Conservation (phyloP, 164 flowering plant genomes). For the Dillenia turbinata region DNA sequence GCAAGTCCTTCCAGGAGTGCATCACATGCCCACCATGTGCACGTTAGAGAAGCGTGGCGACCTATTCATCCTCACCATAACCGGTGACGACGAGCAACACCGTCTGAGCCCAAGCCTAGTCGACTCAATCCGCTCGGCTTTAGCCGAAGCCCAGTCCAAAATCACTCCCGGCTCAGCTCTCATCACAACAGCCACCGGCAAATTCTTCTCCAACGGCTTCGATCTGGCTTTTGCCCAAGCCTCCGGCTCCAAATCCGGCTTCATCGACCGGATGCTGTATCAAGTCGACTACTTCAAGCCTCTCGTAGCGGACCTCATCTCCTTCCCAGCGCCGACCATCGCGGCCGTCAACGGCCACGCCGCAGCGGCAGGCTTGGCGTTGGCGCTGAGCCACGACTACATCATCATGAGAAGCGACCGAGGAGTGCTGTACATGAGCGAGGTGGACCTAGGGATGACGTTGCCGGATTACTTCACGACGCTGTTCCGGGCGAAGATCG, state of each 20-base stretch:
- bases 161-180: slow-evolving; percentile 41
- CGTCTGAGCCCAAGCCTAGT: slow-evolving; percentile 41
- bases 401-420: slow-evolving; percentile 35
- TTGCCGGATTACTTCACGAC: slow-evolving; percentile 45
- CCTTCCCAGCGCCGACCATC: slow-evolving; percentile 55
- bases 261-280: slow-evolving; percentile 15
- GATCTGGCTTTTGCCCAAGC: slow-evolving; percentile 43
- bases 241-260: slow-evolving; percentile 22
- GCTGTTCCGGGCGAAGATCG: slow-evolving; percentile 28
- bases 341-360: slow-evolving; percentile 63
- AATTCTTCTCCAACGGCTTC: slow-evolving; percentile 63
- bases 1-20: no score
- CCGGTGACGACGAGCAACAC: slow-evolving; percentile 42
- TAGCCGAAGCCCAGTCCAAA: slow-evolving; percentile 34
- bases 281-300: slow-evolving; percentile 30
- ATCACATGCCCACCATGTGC: slow-evolving; percentile 22
- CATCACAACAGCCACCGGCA: slow-evolving; percentile 37
- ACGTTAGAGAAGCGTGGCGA: slow-evolving; percentile 32
- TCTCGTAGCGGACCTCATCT: slow-evolving; percentile 33
- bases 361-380: slow-evolving; percentile 50
- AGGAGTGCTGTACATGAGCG: slow-evolving; percentile 50
- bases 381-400: slow-evolving; percentile 54
- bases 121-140: slow-evolving; percentile 32
- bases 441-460: slow-evolving; percentile 46
- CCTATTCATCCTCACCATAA: slow-evolving; percentile 35